A percentile compares a stretch with the other conserved stretches of the same genome.
phyloP scores from a whole-genome alignment of 2,329 filamentous ascomycete genomes.

The Cordyceps cicadae region DNA sequence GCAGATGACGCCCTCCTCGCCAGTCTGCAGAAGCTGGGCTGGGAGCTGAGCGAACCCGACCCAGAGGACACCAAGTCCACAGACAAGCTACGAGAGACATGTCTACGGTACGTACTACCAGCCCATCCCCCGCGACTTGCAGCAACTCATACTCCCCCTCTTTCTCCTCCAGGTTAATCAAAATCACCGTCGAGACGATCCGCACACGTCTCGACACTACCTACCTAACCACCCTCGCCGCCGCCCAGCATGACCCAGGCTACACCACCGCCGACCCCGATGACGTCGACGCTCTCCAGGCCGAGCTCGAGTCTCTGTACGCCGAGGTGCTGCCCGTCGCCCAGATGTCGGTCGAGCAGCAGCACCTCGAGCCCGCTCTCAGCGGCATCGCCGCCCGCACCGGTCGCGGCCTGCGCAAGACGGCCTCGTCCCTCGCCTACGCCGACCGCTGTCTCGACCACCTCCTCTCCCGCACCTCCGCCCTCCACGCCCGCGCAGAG shows the following conservation, averaged over 20 bases:
- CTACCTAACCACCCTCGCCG: constrained; percentile 40
- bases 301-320: constrained; percentile 61
- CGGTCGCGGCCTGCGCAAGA: constrained; percentile 35
- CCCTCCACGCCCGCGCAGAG: constrained; percentile 34
- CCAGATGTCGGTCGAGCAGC: constrained; percentile 62
- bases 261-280: constrained; percentile 20
- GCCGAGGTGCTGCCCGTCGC: constrained; percentile 61
- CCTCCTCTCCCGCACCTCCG: constrained; percentile 38
- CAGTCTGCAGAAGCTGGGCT: constrained; percentile 57
- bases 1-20: constrained; percentile 59
- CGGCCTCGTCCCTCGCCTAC: constrained; percentile 41
- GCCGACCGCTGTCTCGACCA: constrained; percentile 45
- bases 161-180: constrained; percentile 38
- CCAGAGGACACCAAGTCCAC: constrained; percentile 45
- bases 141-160: neutral
- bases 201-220: constrained; percentile 47
- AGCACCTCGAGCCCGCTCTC: constrained; percentile 55
- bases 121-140: neutral
- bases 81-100: constrained; percentile 50
- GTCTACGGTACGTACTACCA: constrained; percentile 35
- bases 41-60: constrained; percentile 47
- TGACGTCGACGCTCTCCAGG: constrained; percentile 45
- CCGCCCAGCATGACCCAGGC: constrained; percentile 21
- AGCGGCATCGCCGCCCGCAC: constrained; percentile 35
- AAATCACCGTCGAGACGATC: constrained; percentile 47